A percentile compares a stretch with the other conserved stretches of the same genome.
Conservation (phyloP, 148 eudicot species). For the Camellia lanceoleosa region DNA sequence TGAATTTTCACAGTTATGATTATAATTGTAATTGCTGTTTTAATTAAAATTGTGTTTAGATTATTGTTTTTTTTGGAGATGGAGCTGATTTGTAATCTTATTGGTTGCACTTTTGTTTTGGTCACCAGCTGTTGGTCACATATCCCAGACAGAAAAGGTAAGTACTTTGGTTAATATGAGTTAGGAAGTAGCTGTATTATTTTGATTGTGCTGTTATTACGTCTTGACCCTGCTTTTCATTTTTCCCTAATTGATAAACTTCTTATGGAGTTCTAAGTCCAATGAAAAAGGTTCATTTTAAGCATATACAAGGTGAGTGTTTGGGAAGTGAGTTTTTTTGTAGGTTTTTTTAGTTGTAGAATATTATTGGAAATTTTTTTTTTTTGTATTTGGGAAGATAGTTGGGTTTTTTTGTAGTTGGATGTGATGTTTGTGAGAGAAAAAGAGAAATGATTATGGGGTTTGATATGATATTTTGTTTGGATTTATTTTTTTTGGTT, state of each 20-base stretch:
- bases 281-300: neutral
- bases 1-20: neutral
- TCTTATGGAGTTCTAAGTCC: neutral
- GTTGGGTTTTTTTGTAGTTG: too few relatives aligned
- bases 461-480: too few relatives aligned
- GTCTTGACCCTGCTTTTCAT: neutral
- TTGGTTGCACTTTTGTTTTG: conserved; percentile 34
- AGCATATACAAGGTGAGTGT: neutral
- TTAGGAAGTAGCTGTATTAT: neutral
- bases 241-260: neutral
- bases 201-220: neutral
- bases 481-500: too few relatives aligned
- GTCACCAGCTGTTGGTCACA: conserved; percentile 76
- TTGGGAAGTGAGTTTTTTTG: too few relatives aligned
- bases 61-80: neutral
- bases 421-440: too few relatives aligned
- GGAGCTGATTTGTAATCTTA: conserved; percentile 8
- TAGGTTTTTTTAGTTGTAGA: too few relatives aligned
- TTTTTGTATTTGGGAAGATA: too few relatives aligned
- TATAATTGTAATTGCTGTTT: neutral
- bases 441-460: too few relatives aligned
- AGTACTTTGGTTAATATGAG: neutral
- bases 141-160: conserved; percentile 81
- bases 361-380: too few relatives aligned
- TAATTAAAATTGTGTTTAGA: neutral